Conservation (phyloP, 805 yeast species). For the Saccharomycopsis babjevae region DNA sequence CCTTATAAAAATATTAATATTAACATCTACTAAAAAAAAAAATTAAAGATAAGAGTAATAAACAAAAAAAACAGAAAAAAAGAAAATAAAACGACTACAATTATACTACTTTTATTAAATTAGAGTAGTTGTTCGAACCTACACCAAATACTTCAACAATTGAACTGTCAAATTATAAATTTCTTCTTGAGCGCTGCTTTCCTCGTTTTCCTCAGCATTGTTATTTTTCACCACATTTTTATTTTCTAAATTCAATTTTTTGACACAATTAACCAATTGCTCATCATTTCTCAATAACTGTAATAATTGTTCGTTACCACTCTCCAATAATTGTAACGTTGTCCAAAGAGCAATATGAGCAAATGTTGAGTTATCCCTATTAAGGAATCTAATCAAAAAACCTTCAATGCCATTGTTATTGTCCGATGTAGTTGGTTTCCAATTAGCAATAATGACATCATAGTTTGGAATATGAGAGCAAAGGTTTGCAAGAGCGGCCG, state of each 20-base stretch:
- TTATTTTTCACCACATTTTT: slow-evolving; percentile 4
- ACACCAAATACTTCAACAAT: slow-evolving; percentile 29
- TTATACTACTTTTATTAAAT: not conserved
- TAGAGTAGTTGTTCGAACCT: not conserved
- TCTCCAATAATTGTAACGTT: slow-evolving; percentile 81
- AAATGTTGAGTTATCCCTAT: slow-evolving; percentile 81
- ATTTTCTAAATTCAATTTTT: slow-evolving; percentile 28
- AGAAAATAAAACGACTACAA: not conserved
- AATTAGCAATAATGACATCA: slow-evolving; percentile 62
- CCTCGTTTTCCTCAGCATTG: slow-evolving; percentile 17
- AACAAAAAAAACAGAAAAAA: not conserved
- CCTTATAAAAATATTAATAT: not conserved
- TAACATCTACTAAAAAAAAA: not conserved
- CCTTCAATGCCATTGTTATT: slow-evolving; percentile 71
- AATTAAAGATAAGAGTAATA: not conserved
- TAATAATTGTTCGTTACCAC: slow-evolving; percentile 58
- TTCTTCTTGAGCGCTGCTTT: slow-evolving; percentile 33
- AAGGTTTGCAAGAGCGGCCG: slow-evolving; percentile 94
- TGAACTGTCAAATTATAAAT: slow-evolving; percentile 59
- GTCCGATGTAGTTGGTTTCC: slow-evolving; percentile 47
- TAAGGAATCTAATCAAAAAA: slow-evolving; percentile 70
- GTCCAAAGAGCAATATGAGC: slow-evolving; percentile 99
- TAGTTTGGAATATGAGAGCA: slow-evolving; percentile 86
- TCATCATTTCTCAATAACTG: slow-evolving; percentile 45
- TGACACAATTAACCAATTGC: slow-evolving; percentile 44